Evolutionary conservation across 225 moss, liverwort and hornwort genomes (phyloP), one percentile per base, ranked within the genome.

Genomic region (Antitrichia curtipendula): DNA sequence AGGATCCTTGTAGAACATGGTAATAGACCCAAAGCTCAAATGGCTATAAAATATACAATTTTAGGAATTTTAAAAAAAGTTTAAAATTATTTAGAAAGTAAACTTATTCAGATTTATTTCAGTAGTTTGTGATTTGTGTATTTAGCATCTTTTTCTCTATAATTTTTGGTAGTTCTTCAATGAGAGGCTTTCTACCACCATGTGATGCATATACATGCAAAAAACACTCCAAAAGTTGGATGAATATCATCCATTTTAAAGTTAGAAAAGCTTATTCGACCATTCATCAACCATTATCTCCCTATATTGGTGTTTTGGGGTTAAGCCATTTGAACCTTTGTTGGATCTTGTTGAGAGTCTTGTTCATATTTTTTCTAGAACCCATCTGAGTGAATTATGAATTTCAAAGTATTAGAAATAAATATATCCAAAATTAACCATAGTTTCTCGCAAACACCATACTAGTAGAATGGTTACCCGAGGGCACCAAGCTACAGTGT

Each of bases 1-100:
- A 2, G 0, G 7, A 70, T 6, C 7, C 4, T 73, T 7, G 0
- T 72, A 29, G 7, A 73, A 40, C 0, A 3, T 73, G 11, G 11
- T 31, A 18, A 7, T 47, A 18, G 29, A 7, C 0, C 32, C 49
- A 74, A 49, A 49, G 9, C 49, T 74, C 10, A 74, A 19, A 49
- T 74, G 31, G 12, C 7, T 49, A 31, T 12, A 49, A 20, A 31
- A 49, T 49, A 31, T 7, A 49, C 2, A 73, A 31, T 29, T 47
- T 18, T 6, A 31, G 4, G 10, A 73, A 10, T 73, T 21, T 17
- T 17, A 9, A 1, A 45, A 17, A 47, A 31, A 18, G 19, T 31
- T 47, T 10, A 11, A 73, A 29, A 17, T 47, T 6, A 72, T 43
- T 28, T 27, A 71, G 27, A 41, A 70, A 70, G 2, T 69, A 40